Evolutionary conservation across 768 basidiomycete genomes (phyloP).

Genomic region (Boletus sp.): DNA sequence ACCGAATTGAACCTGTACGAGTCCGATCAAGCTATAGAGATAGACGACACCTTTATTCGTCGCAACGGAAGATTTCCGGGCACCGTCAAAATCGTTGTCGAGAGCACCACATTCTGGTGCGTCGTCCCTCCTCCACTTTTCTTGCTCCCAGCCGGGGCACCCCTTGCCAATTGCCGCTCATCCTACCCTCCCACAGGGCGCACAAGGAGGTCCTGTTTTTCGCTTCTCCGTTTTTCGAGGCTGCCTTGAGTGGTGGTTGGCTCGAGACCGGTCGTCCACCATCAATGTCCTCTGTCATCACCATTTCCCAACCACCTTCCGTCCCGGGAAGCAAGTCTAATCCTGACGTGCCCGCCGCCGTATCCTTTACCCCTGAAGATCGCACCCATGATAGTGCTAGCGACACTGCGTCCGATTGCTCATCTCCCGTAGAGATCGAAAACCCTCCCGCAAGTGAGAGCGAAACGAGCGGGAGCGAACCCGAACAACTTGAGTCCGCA

Average conservation of each 20-base stretch:
- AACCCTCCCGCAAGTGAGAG: constrained; percentile 33
- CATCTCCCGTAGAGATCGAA: constrained; percentile 40
- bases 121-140: constrained; percentile 24
- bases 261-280: constrained; percentile 80
- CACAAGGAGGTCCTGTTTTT: constrained; percentile 91
- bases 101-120: constrained; percentile 87
- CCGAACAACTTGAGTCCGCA: constrained; percentile 24
- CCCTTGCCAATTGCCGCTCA: constrained; percentile 6
- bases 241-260: constrained; percentile 88
- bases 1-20: constrained; percentile 67
- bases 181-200: constrained; percentile 49
- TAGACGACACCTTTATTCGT: constrained; percentile 76
- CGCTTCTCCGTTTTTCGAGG: constrained; percentile 94
- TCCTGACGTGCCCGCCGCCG: constrained; percentile 45
- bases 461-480: constrained; percentile 37
- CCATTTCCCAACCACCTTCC: constrained; percentile 72
- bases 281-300: constrained; percentile 80
- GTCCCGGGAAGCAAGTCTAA: constrained; percentile 48
- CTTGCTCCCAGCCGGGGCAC: background rate
- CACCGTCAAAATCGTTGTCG: constrained; percentile 87
- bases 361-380: constrained; percentile 61
- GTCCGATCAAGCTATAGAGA: constrained; percentile 68
- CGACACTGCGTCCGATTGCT: constrained; percentile 37
- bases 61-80: constrained; percentile 64
- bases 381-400: constrained; percentile 36